Conservation (phyloP, 2,329 filamentous ascomycete species). For the Talaromyces sp. region DNA sequence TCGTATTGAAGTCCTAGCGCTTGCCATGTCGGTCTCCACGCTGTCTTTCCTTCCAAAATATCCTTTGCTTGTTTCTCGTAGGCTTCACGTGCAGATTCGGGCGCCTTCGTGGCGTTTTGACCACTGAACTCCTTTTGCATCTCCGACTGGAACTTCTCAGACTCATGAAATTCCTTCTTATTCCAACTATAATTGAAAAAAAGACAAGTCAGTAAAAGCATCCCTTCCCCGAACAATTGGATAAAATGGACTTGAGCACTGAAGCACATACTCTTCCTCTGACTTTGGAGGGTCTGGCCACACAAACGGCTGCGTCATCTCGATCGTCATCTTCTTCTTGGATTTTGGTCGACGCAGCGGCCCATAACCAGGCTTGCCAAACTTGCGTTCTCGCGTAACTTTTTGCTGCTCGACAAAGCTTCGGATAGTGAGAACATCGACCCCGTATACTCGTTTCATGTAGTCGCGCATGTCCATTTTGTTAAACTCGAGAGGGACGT, state of each 20-base stretch:
- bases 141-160: constrained; percentile 44
- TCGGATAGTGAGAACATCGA: constrained; percentile 67
- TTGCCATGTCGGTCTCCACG: constrained; percentile 54
- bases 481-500: constrained; percentile 85
- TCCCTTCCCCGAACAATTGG: not conserved
- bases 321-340: constrained; percentile 90
- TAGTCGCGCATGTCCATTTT: constrained; percentile 97
- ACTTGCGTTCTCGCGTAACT: constrained; percentile 41
- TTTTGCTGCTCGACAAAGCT: constrained; percentile 71
- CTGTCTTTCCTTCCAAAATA: constrained; percentile 55
- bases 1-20: constrained; percentile 35
- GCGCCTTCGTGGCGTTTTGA: constrained; percentile 30
- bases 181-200: constrained; percentile 49
- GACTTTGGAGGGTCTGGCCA: constrained; percentile 70
- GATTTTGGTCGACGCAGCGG: constrained; percentile 65
- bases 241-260: not conserved
- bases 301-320: constrained; percentile 79
- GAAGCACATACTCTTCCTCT: constrained; percentile 48
- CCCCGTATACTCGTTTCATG: constrained; percentile 77
- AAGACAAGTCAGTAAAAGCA: constrained; percentile 12
- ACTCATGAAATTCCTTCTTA: constrained; percentile 51
- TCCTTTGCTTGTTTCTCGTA: constrained; percentile 58
- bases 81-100: constrained; percentile 38
- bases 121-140: constrained; percentile 30
- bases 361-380: constrained; percentile 40